Conservation (phyloP, 164 flowering plant genomes). For the Annona squamosa region DNA sequence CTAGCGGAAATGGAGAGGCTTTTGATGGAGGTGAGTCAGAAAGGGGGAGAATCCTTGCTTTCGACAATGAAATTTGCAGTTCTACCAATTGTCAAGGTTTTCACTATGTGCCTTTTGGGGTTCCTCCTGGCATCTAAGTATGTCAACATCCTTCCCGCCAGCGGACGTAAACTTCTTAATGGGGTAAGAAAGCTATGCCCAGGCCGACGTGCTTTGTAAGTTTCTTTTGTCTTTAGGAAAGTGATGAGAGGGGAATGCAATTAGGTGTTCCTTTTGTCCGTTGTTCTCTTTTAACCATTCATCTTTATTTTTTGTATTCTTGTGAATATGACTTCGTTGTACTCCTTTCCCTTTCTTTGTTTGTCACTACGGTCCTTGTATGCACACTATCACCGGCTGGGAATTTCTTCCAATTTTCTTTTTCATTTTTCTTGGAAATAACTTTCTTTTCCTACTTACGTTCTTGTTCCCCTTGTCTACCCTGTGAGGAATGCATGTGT, state of each 20-base stretch:
- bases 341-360: not conserved
- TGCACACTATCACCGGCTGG: not conserved
- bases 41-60: slow-evolving; percentile 49
- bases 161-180: slow-evolving; percentile 78
- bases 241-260: not conserved
- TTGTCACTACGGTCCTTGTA: not conserved
- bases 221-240: not conserved
- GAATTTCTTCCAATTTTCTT: no score
- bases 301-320: no score
- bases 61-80: slow-evolving; percentile 72
- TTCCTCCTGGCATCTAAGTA: slow-evolving; percentile 90
- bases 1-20: slow-evolving; percentile 10
- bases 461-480: no score
- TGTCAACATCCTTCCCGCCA: slow-evolving; percentile 80
- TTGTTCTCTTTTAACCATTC: no score
- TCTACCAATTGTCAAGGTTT: slow-evolving; percentile 85
- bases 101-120: slow-evolving; percentile 84
- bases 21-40: slow-evolving; percentile 13
- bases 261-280: not conserved
- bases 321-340: no score
- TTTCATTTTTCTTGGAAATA: no score
- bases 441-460: no score
- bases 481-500: no score
- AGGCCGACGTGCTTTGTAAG: not conserved
- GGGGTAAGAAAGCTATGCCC: slow-evolving; percentile 45